Conservation (phyloP, 2,329 filamentous ascomycete genomes). For the Fusarium drepaniforme region DNA sequence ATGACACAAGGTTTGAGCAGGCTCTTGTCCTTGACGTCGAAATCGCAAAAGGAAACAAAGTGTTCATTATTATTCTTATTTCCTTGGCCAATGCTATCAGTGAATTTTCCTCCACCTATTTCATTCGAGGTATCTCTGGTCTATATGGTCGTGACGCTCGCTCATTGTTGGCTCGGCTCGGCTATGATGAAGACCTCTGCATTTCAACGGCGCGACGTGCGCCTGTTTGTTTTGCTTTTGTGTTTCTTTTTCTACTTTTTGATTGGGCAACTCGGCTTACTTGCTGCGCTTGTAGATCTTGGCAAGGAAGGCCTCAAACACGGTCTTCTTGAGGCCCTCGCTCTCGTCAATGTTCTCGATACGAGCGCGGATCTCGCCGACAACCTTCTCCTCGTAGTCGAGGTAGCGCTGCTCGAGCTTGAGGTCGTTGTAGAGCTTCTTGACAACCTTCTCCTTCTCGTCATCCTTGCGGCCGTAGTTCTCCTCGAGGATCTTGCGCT, state of each 20-base stretch:
- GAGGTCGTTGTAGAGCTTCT: conserved; percentile 89
- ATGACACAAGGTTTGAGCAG: conserved; percentile 21
- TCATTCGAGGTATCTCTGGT: conserved; percentile 32
- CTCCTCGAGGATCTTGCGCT: conserved; percentile 87
- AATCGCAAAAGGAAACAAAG: conserved; percentile 9
- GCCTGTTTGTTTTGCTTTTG: conserved; percentile 9
- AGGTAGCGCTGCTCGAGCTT: conserved; percentile 86
- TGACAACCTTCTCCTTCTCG: conserved; percentile 84
- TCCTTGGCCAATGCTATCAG: conserved; percentile 1
- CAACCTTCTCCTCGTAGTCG: conserved; percentile 89
- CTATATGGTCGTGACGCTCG: conserved; percentile 21
- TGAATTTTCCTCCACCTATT: neutral
- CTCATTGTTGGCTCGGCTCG: conserved; percentile 7
- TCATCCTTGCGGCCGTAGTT: conserved; percentile 96
- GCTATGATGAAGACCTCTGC: conserved; percentile 18
- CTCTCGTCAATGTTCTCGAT: conserved; percentile 88
- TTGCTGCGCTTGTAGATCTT: conserved; percentile 99
- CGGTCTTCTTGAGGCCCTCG: conserved; percentile 87
- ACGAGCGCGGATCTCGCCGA: conserved; percentile 79
- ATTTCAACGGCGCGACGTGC: conserved; percentile 2
- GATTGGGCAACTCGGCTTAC: conserved; percentile 59
- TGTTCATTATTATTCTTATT: conserved; percentile 8
- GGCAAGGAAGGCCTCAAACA: conserved; percentile 89
- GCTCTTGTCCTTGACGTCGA: conserved; percentile 11
- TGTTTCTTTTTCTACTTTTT: conserved; percentile 12